Base-by-base conservation (phyloP, 176 grass and related monocot genomes). In the Phoenix roebelenii region DNA sequence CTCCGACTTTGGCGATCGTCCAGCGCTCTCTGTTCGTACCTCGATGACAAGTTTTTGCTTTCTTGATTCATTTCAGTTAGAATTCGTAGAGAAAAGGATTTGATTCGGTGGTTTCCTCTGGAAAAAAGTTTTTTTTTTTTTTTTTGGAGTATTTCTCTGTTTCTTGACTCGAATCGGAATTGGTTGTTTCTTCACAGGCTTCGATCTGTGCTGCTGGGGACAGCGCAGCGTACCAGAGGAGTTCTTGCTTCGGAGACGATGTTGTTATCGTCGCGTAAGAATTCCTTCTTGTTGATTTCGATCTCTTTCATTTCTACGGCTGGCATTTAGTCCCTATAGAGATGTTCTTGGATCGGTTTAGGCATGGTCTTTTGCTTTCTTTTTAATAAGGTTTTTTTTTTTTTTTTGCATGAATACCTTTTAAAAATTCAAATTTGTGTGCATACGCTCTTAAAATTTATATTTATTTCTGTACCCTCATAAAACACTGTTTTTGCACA, bases 251-350 rank as follows among this genome's bases (percentile, higher is more conserved):
- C 57, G 87, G 72, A 17, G 93, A 97, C 26, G 87, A 97, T 73
- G 76, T 97, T 60, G 93, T 97, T 74, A 85, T 97, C 72, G 93
- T 97, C 50, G 93, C 87, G 93, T 97, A 75, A 91, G 84, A 73
- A 25, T 15, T 64, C 14, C 14, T 51, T 67, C 18, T 5, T 28
- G 28, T 26, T 22, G 0, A 17, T 4, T 12, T 65, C 28, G 1
- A 19, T 48, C 55, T 23, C 25, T 76, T 59, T 52, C 39, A 12
- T 54, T 39, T 66, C 18, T 50, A 6, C n/a, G 64, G 59, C 58
- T 48, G 22, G 10, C 3, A 14, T 15, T 68, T 56, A 44, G 26
- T 44, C 10, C 52, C 30, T 18, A 7, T 19, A 28, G 30, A 30
- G 22, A 16, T 25, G 20, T 53, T 15, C 4, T 66, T 49, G 35